These are phyloP conservation scores for Dipodascus albidus DNA, from an alignment of 805 yeast genomes.

Conservation along the genomic window DNA sequence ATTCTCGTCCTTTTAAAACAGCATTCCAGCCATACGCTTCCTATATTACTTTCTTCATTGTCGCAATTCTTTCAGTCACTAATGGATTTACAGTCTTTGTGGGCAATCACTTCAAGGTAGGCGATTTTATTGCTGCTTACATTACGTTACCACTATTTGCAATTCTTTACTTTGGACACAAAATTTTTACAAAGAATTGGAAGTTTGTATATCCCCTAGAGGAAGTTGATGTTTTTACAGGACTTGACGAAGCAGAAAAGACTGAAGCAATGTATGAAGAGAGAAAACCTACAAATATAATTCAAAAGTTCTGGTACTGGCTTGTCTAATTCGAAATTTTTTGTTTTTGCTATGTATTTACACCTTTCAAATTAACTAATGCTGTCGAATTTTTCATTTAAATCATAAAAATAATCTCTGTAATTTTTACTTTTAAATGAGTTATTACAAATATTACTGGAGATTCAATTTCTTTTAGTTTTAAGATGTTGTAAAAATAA, in stretches of 20 bases:
- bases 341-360: too few species aligned
- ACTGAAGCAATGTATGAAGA: slow-evolving; percentile 39
- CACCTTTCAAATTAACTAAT: neutral
- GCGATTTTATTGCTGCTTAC: slow-evolving; percentile 63
- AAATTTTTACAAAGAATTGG: slow-evolving; percentile 34
- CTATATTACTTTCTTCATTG: slow-evolving; percentile 39
- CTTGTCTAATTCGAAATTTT: slow-evolving; percentile 24
- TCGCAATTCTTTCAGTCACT: slow-evolving; percentile 45
- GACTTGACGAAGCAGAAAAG: slow-evolving; percentile 39
- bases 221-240: slow-evolving; percentile 49
- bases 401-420: too few species aligned
- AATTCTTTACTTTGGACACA: slow-evolving; percentile 47
- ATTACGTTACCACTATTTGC: slow-evolving; percentile 50
- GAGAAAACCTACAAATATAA: slow-evolving; percentile 24
- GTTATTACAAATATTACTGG: too few species aligned
- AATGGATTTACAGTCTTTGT: slow-evolving; percentile 65
- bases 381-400: neutral
- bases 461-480: too few species aligned
- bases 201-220: slow-evolving; percentile 39
- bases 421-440: too few species aligned
- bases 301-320: slow-evolving; percentile 40
- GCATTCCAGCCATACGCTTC: slow-evolving; percentile 47
- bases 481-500: too few species aligned
- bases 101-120: slow-evolving; percentile 34
- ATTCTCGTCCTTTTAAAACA: slow-evolving; percentile 48